phyloP scores from a whole-genome alignment of 2,329 filamentous ascomycete species.

The Pezicula carpinea region DNA sequence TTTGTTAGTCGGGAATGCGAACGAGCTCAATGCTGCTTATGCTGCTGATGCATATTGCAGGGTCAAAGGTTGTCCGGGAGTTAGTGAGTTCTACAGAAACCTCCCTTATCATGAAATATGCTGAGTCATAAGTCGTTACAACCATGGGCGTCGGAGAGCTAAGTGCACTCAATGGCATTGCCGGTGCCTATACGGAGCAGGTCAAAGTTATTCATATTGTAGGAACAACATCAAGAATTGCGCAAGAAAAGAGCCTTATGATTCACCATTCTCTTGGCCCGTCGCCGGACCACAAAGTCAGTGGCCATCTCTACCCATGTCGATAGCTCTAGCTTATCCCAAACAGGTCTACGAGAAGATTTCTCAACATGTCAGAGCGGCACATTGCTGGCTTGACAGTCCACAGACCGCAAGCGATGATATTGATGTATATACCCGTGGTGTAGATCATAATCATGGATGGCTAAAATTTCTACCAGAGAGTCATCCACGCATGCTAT shows the following conservation, averaged over 20 bases:
- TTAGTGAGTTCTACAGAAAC: too few relatives aligned
- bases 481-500: constrained; percentile 34
- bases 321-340: not conserved
- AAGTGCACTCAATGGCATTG: constrained; percentile 65
- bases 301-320: too few relatives aligned
- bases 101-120: too few relatives aligned
- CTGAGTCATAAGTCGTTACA: constrained; percentile 61
- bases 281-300: too few relatives aligned
- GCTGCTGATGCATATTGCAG: constrained; percentile 75
- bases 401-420: not conserved
- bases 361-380: not conserved
- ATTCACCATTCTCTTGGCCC: constrained; percentile 58
- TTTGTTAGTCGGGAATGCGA: constrained; percentile 1
- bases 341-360: constrained; percentile 1
- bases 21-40: constrained; percentile 36
- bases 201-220: constrained; percentile 64
- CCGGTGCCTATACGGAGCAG: constrained; percentile 65
- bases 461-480: constrained; percentile 44
- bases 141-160: constrained; percentile 70
- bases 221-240: constrained; percentile 39
- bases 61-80: constrained; percentile 45
- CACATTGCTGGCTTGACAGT: not conserved
- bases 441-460: too few relatives aligned
- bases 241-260: constrained; percentile 37
- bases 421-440: constrained; percentile 41